Evolutionary conservation across 148 eudicot species (phyloP).

Genomic region (Chenopodium quinoa): DNA sequence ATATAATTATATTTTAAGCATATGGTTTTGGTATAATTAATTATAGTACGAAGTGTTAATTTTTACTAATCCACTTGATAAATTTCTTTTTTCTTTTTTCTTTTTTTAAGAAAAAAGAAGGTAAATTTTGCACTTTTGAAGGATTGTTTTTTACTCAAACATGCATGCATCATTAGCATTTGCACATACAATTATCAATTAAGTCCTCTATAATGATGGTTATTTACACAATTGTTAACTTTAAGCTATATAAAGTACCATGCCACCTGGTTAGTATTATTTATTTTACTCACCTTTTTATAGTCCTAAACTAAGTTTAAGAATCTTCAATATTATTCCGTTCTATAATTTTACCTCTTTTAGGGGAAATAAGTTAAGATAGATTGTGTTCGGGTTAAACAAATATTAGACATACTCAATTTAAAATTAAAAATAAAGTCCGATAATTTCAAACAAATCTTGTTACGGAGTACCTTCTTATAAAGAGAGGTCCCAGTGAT

Average conservation of each 20-base stretch:
- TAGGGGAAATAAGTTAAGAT: too few species aligned
- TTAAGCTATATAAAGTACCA: not conserved
- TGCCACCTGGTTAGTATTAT: not conserved
- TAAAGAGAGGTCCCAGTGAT: too few species aligned
- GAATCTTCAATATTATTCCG: not conserved
- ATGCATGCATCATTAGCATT: constrained; percentile 9
- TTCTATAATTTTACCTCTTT: too few species aligned
- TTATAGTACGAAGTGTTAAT: not conserved
- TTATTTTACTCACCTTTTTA: not conserved
- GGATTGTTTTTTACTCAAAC: constrained; percentile 22
- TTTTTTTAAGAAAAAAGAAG: not conserved
- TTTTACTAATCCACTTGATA: not conserved
- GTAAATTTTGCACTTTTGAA: constrained; percentile 2
- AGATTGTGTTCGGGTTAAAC: too few species aligned
- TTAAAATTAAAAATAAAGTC: too few species aligned
- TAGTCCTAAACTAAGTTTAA: not conserved
- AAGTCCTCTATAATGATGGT: constrained; percentile 4
- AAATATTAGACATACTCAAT: too few species aligned
- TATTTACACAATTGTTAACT: not conserved
- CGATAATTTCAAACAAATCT: too few species aligned
- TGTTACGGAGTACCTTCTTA: too few species aligned
- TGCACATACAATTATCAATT: not conserved
- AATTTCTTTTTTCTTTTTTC: too few species aligned
- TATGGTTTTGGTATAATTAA: not conserved
- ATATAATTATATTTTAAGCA: not conserved